Evolutionary conservation across 2,329 filamentous ascomycete genomes (phyloP).

Genomic region (Penicillium psychrosexuale): DNA sequence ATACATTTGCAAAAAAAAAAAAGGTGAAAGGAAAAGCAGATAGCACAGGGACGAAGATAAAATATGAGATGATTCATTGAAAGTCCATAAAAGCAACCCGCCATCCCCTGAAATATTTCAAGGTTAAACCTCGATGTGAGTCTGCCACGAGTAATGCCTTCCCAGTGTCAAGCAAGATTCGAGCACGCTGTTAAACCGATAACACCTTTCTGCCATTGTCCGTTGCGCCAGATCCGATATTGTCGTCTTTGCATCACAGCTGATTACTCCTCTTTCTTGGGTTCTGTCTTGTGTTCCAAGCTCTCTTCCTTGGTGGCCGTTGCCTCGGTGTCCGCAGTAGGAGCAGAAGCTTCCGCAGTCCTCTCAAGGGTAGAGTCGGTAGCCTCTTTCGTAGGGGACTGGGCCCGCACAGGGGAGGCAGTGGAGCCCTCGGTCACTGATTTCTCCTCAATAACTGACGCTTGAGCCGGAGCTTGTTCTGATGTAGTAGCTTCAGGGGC

Average conservation of each 20-base stretch:
- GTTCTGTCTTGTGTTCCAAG: constrained; percentile 21
- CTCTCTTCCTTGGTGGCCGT: constrained; percentile 14
- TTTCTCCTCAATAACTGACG: constrained; percentile 16
- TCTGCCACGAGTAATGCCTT: constrained; percentile 7
- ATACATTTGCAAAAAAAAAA: constrained; percentile 7
- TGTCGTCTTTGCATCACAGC: constrained; percentile 20
- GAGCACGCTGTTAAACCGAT: constrained; percentile 26
- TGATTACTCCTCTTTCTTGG: constrained; percentile 33
- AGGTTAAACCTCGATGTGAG: constrained; percentile 4
- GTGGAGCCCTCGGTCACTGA: constrained; percentile 18
- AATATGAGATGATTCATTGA: constrained; percentile 7
- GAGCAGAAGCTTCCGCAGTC: constrained; percentile 2
- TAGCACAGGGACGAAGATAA: constrained; percentile 3
- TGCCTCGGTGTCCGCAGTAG: constrained; percentile 14
- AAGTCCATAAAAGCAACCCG: constrained; percentile 4
- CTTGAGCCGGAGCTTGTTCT: constrained; percentile 18
- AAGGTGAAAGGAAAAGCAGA: constrained; percentile 3
- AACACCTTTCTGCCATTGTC: constrained; percentile 39
- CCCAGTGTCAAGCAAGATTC: constrained; percentile 16
- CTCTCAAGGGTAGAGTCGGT: constrained; percentile 12
- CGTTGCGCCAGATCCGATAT: constrained; percentile 36
- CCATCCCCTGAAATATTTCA: not conserved
- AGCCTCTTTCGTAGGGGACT: constrained; percentile 23
- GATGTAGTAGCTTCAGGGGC: constrained; percentile 18
- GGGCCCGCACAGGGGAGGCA: constrained; percentile 15